A percentile compares a stretch with the other conserved stretches of the same genome.
phyloP scores from a whole-genome alignment of 1,284 basidiomycete genomes.

The Caloboletus inedulis region DNA sequence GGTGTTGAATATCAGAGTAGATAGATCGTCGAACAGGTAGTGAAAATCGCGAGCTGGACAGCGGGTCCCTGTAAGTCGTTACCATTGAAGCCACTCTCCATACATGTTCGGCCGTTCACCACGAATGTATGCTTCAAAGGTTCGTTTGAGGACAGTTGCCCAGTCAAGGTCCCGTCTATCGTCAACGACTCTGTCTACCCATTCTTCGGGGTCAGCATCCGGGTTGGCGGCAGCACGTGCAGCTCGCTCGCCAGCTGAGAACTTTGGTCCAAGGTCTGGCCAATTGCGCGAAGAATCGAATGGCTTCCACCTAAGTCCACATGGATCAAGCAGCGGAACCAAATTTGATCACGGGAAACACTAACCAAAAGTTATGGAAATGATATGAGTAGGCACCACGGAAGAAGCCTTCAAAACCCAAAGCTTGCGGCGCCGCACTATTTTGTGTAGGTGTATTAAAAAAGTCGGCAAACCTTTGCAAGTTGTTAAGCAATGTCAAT shows the following conservation, averaged over 20 bases:
- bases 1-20: slow-evolving; percentile 26
- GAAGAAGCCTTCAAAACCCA: slow-evolving; percentile 86
- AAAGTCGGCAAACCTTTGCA: slow-evolving; percentile 65
- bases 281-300: slow-evolving; percentile 87
- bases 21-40: slow-evolving; percentile 28
- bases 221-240: slow-evolving; percentile 43
- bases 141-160: slow-evolving; percentile 87
- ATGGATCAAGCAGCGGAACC: neutral
- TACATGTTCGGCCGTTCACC: slow-evolving; percentile 91
- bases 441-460: slow-evolving; percentile 72
- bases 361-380: slow-evolving; percentile 81
- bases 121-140: slow-evolving; percentile 85
- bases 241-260: slow-evolving; percentile 67
- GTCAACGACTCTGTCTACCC: slow-evolving; percentile 42
- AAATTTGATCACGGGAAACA: neutral
- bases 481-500: neutral
- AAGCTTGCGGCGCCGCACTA: slow-evolving; percentile 68
- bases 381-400: slow-evolving; percentile 84
- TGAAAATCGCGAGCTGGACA: slow-evolving; percentile 7
- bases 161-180: slow-evolving; percentile 81
- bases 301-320: slow-evolving; percentile 76
- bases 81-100: slow-evolving; percentile 80
- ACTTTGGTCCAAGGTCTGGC: slow-evolving; percentile 84
- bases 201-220: slow-evolving; percentile 35
- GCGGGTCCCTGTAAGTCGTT: slow-evolving; percentile 17